phyloP scores from a whole-genome alignment of 164 flowering plant species.

The Vitis rotundifolia region DNA sequence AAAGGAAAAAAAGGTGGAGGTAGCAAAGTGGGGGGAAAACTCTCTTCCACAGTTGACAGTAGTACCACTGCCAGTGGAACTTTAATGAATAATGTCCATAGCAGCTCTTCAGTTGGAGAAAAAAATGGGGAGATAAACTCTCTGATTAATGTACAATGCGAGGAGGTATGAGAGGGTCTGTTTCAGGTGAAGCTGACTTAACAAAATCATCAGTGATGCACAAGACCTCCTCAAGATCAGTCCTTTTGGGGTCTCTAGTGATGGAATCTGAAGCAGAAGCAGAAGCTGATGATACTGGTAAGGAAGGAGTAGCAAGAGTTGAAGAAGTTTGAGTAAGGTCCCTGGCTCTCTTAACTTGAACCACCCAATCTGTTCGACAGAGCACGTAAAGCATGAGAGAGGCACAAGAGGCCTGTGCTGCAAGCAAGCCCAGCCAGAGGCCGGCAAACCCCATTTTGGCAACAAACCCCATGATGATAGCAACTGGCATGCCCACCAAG shows the following conservation, averaged over 20 bases:
- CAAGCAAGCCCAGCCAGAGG: constrained; percentile 87
- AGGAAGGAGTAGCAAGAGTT: constrained; percentile 3
- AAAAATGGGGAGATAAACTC: constrained; percentile 6
- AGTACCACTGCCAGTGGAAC: neutral
- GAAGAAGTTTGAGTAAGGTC: constrained; percentile 44
- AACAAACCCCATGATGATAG: constrained; percentile 69
- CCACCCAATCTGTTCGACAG: constrained; percentile 69
- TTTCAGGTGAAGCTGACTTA: constrained; percentile 50
- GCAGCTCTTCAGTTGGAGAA: constrained; percentile 9
- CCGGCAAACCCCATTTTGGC: constrained; percentile 75
- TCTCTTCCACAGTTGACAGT: neutral
- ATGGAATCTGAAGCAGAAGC: constrained; percentile 4
- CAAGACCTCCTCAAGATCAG: constrained; percentile 47
- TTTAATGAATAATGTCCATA: constrained; percentile 21
- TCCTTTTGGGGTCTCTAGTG: constrained; percentile 16
- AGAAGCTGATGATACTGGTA: constrained; percentile 20
- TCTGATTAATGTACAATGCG: constrained; percentile 22
- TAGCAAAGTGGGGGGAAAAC: neutral
- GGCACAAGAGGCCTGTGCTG: constrained; percentile 90
- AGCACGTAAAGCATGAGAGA: constrained; percentile 70
- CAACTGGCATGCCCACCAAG: constrained; percentile 94
- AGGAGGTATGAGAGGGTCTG: constrained; percentile 57
- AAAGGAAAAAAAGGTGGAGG: neutral
- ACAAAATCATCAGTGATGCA: constrained; percentile 35
- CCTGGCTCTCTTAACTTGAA: constrained; percentile 65